These are phyloP conservation scores for Grosmannia huntii DNA, from an alignment of 2,329 filamentous ascomycete species.

Conservation along the genomic window DNA sequence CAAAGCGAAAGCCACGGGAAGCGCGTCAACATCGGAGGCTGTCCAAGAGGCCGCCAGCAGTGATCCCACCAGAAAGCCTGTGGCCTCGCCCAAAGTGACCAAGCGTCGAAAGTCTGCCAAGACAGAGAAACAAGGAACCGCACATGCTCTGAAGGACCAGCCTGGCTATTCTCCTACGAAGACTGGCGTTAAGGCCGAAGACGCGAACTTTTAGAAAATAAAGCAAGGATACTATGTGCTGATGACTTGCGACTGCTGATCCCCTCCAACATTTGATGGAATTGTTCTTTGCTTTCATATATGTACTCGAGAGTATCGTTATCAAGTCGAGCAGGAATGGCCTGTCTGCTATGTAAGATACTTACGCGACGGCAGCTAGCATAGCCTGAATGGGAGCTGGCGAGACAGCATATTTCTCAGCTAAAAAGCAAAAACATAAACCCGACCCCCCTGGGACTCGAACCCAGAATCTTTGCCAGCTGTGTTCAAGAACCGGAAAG, in stretches of 20 bases:
- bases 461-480: conserved; percentile 5
- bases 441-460: conserved; percentile 4
- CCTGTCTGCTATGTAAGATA: no score
- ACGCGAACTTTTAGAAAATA: neutral
- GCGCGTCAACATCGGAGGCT: neutral
- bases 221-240: neutral
- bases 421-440: neutral
- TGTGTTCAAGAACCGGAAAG: conserved; percentile 2
- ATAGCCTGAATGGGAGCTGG: no score
- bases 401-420: neutral
- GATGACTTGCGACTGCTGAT: neutral
- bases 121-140: neutral
- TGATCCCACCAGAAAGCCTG: neutral
- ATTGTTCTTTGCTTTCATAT: no score
- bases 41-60: conserved; percentile 9
- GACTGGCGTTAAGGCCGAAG: neutral
- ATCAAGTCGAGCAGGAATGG: no score
- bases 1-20: neutral
- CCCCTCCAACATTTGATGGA: no score
- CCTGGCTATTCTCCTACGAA: neutral
- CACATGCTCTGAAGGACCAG: neutral
- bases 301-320: no score
- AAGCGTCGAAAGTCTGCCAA: conserved; percentile 11
- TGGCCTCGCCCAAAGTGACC: neutral
- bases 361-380: neutral